Conservation (phyloP, 148 eudicot genomes). For the Pouteria glomerata region DNA sequence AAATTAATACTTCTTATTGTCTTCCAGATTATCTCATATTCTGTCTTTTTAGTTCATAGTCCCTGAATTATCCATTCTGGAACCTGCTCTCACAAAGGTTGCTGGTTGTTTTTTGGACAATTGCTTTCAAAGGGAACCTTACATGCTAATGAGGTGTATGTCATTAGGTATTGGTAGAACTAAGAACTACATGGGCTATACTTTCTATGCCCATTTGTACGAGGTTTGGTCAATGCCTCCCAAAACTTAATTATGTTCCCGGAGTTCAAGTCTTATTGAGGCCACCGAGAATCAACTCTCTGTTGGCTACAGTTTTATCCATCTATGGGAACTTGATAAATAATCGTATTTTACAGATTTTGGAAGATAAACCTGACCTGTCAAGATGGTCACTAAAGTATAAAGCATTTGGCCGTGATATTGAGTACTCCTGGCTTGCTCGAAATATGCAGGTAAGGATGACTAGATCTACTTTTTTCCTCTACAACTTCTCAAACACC, state of each 20-base stretch:
- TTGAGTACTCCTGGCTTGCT: slow-evolving; percentile 96
- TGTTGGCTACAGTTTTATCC: neutral
- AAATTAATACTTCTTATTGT: neutral
- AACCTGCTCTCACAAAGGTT: neutral
- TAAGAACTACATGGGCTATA: neutral
- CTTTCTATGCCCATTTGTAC: neutral
- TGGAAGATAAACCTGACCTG: slow-evolving; percentile 81
- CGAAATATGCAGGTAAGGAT: slow-evolving; percentile 82
- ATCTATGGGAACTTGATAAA: slow-evolving; percentile 6
- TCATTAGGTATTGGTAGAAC: neutral
- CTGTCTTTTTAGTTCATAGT: neutral
- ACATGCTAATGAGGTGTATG: neutral
- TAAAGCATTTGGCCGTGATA: slow-evolving; percentile 81
- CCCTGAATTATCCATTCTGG: neutral
- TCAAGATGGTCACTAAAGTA: slow-evolving; percentile 87
- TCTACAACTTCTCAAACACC: neutral
- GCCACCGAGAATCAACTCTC: neutral
- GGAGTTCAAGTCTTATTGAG: neutral
- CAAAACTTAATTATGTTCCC: neutral
- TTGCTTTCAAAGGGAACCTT: neutral
- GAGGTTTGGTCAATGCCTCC: neutral
- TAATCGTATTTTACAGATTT: slow-evolving; percentile 33
- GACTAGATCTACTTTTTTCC: neutral
- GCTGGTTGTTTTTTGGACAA: neutral
- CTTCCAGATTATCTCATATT: neutral